Conservation (phyloP, 805 yeast genomes). For the Candida taoyuanica region DNA sequence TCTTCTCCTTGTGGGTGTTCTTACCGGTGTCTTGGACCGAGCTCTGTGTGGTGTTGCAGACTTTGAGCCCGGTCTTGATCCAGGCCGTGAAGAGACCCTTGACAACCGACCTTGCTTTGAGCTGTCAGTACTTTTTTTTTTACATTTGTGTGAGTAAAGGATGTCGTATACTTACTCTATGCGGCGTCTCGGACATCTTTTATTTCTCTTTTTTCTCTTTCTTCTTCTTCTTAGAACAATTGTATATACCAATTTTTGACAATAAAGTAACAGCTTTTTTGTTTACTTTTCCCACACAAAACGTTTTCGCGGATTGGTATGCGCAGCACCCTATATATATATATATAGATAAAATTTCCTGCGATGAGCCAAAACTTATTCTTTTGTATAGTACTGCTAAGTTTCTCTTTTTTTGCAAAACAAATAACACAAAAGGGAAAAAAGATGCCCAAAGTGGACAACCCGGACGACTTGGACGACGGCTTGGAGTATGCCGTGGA, state of each 20-base stretch:
- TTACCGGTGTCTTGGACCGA: conserved; percentile 20
- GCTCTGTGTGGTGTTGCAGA: conserved; percentile 14
- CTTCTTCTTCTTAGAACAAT: no score
- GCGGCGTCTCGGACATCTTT: conserved; percentile 9
- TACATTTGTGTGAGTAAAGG: no score
- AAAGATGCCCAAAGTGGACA: conserved; percentile 9
- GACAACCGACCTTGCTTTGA: conserved; percentile 8
- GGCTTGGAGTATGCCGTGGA: conserved; percentile 61
- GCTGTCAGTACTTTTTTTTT: background rate
- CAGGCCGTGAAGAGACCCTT: conserved; percentile 5
- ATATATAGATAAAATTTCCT: background rate
- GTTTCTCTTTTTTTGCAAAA: background rate
- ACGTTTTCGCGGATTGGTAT: conserved; percentile 6
- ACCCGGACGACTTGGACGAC: conserved; percentile 70
- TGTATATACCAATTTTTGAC: no score
- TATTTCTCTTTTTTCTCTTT: no score
- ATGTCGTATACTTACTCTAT: conserved; percentile 8
- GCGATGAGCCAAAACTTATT: background rate
- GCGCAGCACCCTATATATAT: background rate
- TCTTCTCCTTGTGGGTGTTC: conserved; percentile 25
- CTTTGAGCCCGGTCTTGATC: conserved; percentile 8
- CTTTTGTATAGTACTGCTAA: no score
- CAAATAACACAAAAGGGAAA: background rate
- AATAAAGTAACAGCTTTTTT: no score
- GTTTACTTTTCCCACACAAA: conserved; percentile 1